phyloP scores from a whole-genome alignment of 148 eudicot genomes.

The Diospyros lotus region DNA sequence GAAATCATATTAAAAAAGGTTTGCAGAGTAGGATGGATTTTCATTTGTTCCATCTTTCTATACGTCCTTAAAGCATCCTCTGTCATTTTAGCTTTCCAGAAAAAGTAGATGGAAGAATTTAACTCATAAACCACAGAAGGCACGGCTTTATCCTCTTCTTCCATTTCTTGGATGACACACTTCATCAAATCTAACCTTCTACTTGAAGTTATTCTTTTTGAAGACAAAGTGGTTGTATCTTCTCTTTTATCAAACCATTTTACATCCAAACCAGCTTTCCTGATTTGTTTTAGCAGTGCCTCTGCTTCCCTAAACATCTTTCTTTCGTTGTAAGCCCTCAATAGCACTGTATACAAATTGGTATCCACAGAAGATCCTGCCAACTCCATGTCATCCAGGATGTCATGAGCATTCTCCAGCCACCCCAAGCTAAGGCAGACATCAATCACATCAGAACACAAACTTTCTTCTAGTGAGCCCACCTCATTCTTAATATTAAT shows the following conservation, averaged over 20 bases:
- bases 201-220: constrained; percentile 12
- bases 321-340: constrained; percentile 48
- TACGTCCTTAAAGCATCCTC: constrained; percentile 72
- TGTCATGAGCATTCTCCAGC: constrained; percentile 91
- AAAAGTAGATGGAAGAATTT: constrained; percentile 78
- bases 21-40: constrained; percentile 51
- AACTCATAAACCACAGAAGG: constrained; percentile 38
- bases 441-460: constrained; percentile 56
- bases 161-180: constrained; percentile 38
- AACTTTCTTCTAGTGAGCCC: constrained; percentile 21
- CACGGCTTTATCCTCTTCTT: constrained; percentile 23
- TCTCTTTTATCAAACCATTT: constrained; percentile 23
- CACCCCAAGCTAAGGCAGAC: constrained; percentile 72
- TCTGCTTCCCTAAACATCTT: constrained; percentile 68
- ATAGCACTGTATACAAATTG: constrained; percentile 43
- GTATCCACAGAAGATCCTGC: constrained; percentile 31
- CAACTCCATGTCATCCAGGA: constrained; percentile 69
- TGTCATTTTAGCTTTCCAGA: constrained; percentile 79
- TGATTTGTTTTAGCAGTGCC: constrained; percentile 49
- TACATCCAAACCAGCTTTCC: constrained; percentile 35
- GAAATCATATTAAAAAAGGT: constrained; percentile 51
- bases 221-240: constrained; percentile 10
- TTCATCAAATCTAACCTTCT: constrained; percentile 37
- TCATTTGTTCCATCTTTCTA: constrained; percentile 50
- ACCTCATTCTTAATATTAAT: constrained; percentile 35